These are phyloP conservation scores for Fusarium foetens DNA, from an alignment of 2,329 filamentous ascomycete genomes.

Conservation along the genomic window DNA sequence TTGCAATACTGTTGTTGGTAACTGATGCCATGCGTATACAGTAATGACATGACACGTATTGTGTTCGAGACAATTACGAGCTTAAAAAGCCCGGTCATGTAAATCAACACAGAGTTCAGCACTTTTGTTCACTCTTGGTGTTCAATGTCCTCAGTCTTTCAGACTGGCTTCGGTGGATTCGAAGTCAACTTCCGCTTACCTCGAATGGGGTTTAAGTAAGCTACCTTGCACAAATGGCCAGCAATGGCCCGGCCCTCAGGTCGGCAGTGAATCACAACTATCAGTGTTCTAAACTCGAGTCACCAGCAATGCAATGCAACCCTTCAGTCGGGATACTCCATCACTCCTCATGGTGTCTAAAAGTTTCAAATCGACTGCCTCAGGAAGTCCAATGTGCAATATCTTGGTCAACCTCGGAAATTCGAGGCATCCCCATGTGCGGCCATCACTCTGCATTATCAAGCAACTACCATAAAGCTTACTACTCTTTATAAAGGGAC, in stretches of 20 bases:
- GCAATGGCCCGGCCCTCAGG: conserved; percentile 36
- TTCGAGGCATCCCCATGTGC: conserved; percentile 1
- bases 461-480: not conserved
- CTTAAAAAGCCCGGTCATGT: conserved; percentile 2
- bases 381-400: not conserved
- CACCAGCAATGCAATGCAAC: conserved; percentile 30
- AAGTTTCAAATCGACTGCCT: conserved; percentile 14
- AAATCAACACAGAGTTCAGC: not conserved
- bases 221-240: conserved; percentile 15
- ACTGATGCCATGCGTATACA: not conserved
- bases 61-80: conserved; percentile 3
- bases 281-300: conserved; percentile 32
- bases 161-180: conserved; percentile 24
- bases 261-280: conserved; percentile 31
- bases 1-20: not conserved
- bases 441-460: not conserved
- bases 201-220: conserved; percentile 23
- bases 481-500: not conserved
- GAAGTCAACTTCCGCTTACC: conserved; percentile 19
- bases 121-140: not conserved
- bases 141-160: conserved; percentile 3
- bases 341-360: conserved; percentile 27
- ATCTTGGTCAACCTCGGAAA: conserved; percentile 13
- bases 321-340: conserved; percentile 32
- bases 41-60: not conserved